Evolutionary conservation across 2,329 filamentous ascomycete genomes (phyloP).

Genomic region (Fusarium agapanthi): DNA sequence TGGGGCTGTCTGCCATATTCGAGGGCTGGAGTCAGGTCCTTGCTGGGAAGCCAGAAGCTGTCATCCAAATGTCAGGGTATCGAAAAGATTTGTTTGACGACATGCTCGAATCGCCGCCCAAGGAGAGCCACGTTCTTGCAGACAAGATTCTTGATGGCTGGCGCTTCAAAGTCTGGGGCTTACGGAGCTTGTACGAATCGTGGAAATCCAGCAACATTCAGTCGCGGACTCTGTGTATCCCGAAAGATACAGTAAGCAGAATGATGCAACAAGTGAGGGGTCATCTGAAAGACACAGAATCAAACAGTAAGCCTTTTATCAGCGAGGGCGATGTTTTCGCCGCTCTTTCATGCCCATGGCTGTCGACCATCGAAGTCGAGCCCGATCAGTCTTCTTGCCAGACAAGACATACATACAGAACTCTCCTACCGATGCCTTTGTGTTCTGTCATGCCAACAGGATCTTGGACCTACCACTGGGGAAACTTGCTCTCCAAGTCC

Average conservation of each 20-base stretch:
- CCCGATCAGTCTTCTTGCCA: neutral
- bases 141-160: slow-evolving; percentile 12
- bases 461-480: slow-evolving; percentile 5
- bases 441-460: slow-evolving; percentile 1
- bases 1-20: slow-evolving; percentile 13
- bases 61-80: neutral
- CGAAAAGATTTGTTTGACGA: neutral
- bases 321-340: slow-evolving; percentile 8
- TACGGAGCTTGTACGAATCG: slow-evolving; percentile 6
- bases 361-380: slow-evolving; percentile 16
- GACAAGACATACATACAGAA: slow-evolving; percentile 16
- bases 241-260: neutral
- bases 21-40: slow-evolving; percentile 14
- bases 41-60: neutral
- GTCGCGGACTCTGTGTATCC: slow-evolving; percentile 9
- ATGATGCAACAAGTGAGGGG: slow-evolving; percentile 1
- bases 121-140: neutral
- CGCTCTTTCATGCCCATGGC: slow-evolving; percentile 11
- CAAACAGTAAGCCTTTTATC: neutral
- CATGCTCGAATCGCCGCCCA: neutral
- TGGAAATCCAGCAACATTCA: slow-evolving; percentile 3
- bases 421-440: slow-evolving; percentile 6
- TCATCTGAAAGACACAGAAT: neutral
- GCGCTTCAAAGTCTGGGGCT: slow-evolving; percentile 6
- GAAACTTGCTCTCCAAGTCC: slow-evolving; percentile 17